A percentile compares a stretch with the other conserved stretches of the same genome.
phyloP scores from a whole-genome alignment of 306 rosid genomes.

The Astragalus membranaceus region DNA sequence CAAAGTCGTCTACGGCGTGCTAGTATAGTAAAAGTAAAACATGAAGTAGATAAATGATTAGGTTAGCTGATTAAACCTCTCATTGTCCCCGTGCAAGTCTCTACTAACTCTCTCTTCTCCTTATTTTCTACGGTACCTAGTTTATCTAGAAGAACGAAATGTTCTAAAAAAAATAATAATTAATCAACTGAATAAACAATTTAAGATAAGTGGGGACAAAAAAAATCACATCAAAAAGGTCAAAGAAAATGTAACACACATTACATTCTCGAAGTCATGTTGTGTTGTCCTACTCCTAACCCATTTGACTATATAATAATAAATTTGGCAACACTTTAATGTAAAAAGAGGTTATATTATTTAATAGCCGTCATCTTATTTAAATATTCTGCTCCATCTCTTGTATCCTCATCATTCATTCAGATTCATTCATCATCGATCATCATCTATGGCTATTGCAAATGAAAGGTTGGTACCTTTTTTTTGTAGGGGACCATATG shows the following conservation, averaged over 20 bases:
- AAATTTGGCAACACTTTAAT: not conserved
- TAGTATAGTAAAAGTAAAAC: not conserved
- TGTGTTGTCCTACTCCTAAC: not conserved
- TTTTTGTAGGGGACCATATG: not conserved
- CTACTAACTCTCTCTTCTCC: not conserved
- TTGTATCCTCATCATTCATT: not conserved
- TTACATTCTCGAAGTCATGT: not conserved
- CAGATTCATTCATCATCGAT: conserved; percentile 16
- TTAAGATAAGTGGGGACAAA: not conserved
- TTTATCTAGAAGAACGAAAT: conserved; percentile 7
- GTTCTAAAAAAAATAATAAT: not conserved
- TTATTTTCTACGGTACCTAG: no score
- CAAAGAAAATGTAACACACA: not conserved
- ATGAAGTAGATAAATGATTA: not conserved
- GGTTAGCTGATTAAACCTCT: conserved; percentile 13
- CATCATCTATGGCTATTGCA: conserved; percentile 25
- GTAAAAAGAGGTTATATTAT: not conserved
- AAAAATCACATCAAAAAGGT: conserved; percentile 5
- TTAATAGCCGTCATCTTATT: conserved; percentile 13
- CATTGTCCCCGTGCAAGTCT: not conserved
- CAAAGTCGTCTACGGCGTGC: no score
- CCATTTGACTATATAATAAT: not conserved
- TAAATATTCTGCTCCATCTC: not conserved
- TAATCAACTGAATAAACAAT: not conserved
- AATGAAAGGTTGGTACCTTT: conserved; percentile 11